These are phyloP conservation scores for Glonium stellatum DNA, from an alignment of 495 filamentous ascomycete species.

Conservation along the genomic window DNA sequence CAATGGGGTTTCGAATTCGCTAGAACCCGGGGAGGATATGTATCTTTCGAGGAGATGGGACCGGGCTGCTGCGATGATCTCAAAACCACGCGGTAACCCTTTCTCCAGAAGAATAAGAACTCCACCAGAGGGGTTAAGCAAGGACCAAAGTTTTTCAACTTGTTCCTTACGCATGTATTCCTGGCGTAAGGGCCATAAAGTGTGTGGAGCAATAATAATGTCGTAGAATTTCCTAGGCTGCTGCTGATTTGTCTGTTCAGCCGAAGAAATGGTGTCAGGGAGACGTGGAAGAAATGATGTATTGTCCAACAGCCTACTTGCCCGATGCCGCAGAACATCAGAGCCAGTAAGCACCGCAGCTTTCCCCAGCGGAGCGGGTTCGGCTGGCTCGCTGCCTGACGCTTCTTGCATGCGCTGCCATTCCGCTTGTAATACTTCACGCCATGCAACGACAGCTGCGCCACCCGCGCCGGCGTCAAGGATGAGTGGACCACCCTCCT, in stretches of 20 bases:
- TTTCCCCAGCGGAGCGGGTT: constrained; percentile 43
- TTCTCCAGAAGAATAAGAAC: constrained; percentile 87
- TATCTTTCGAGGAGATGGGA: constrained; percentile 67
- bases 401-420: constrained; percentile 60
- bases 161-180: constrained; percentile 66
- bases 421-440: constrained; percentile 72
- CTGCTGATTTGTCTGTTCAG: constrained; percentile 34
- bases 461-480: constrained; percentile 83
- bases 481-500: constrained; percentile 65
- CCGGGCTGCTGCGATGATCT: constrained; percentile 79
- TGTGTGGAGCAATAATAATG: constrained; percentile 82
- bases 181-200: constrained; percentile 64
- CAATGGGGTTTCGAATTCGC: constrained; percentile 26
- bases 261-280: constrained; percentile 51
- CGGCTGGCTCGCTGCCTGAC: constrained; percentile 22
- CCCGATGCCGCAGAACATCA: constrained; percentile 62
- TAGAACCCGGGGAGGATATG: constrained; percentile 58
- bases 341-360: constrained; percentile 59
- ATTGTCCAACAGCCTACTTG: constrained; percentile 71
- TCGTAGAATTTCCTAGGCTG: constrained; percentile 73
- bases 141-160: constrained; percentile 79
- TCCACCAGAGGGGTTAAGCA: constrained; percentile 77
- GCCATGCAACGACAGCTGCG: constrained; percentile 77
- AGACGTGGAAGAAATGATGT: constrained; percentile 88
- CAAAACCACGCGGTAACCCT: constrained; percentile 83